Base-by-base conservation (phyloP, 1,139 yeast genomes). In the Taphrina pruni region DNA sequence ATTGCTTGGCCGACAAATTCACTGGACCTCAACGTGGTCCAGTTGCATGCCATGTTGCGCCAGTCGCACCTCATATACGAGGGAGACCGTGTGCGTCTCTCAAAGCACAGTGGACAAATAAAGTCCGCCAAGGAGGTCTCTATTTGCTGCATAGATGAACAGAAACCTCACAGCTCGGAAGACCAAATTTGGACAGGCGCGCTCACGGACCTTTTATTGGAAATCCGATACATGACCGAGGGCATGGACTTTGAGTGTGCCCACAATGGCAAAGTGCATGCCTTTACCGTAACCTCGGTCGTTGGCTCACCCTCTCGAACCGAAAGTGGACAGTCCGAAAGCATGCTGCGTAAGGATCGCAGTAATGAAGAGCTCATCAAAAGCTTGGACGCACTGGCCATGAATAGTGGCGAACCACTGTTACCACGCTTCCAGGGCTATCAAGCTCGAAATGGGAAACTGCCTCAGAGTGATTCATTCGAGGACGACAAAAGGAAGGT, bases 81-180 rank as follows among this genome's bases (percentile, higher is more conserved):
- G 41, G 70, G 67, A 57, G 58, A 76, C 21, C 68, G 62, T 11
- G 68, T 69, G 35, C 58, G 68, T 8, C 32, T 69, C 11, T 41
- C 66, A 12, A 68, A 69, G 38, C 50, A 45, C 43, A 45, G 41
- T 7, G 60, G 54, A 6, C 51, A 38, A 26, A 38, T 48, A 20
- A 48, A 43, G 35, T 56, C 57, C 11, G 58, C 60, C 20, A 39
- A 32, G 45, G 65, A 55, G 36, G 35, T 69, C 6, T 20, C 56
- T 17, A 55, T 64, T 26, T 64, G 67, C 35, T 64, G 67, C 48
- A 52, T 69, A 20, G 65, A 65, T 35, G 69, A 65, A 17, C 20
- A 32, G 14, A 46, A 36, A 11, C 50, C 56, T 5, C 12, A 11
- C 12, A 14, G 50, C 32, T n/a, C 69, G n/a, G 60, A 60, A 14